Base-by-base conservation (phyloP, 2,329 filamentous ascomycete genomes). In the Nemania sp. region DNA sequence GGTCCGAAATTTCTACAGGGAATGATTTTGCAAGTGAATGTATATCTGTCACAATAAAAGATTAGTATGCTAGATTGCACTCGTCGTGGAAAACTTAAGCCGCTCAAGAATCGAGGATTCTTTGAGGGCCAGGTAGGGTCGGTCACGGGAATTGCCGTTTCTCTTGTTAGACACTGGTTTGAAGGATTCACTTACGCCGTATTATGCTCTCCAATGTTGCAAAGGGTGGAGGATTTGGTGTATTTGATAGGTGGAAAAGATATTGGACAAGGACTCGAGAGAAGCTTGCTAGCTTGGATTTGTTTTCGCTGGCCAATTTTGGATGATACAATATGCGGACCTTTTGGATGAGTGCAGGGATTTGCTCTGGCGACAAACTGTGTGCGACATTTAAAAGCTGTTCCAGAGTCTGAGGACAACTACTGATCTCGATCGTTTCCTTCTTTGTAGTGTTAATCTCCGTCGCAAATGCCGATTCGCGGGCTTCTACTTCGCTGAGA, bases 241-340 rank as follows among this genome's bases (percentile, higher is more conserved):
- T 72, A 64, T 78, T 76, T 54, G 81, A 81, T 15, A 83, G 75
- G 59, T 82, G 78, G 3, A 78, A 78, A 43, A 89, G 72, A 67
- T 85, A 85, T 62, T 90, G 86, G 21, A 93, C 83, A 11, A 94
- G 80, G 5, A 83, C 81, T 35, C 79, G 78, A 4, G 88, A 81
- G 71, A 94, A 92, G 51, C 84, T 81, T 60, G 85, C 74, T 13
- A 98, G 85, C 71, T 91, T 92, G 65, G 86, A 83, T 78, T 97
- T 97, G 78, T 99, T 97, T 60, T 89, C 87, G 66, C 85, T 86
- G 64, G 90, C 87, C 34, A 99, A 83, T 67, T 94, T 93, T 7
- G 94, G 90, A 72, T 98, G 92, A 73, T 98, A 90, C n/a, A 97
- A 79, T 12, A 93, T 90, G 76, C 95, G 87, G 69, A 99, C 95